Conservation (phyloP, 2,329 filamentous ascomycete genomes). For the Sclerotinia spermophila region DNA sequence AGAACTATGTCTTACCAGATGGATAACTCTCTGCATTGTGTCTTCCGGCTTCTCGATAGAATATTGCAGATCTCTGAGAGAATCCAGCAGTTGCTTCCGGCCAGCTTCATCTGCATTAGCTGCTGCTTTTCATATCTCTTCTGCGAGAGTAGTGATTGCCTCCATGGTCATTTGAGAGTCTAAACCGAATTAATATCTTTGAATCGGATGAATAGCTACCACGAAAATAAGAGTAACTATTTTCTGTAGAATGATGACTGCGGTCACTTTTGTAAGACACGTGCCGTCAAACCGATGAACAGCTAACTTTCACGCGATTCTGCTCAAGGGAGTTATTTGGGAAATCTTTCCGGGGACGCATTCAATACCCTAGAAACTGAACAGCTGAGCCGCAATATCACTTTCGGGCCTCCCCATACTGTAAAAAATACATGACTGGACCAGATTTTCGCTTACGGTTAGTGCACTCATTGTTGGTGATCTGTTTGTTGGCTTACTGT, state of each 20-base stretch:
- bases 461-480: too few relatives aligned
- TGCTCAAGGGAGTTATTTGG: too few relatives aligned
- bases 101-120: neutral
- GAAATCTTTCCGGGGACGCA: too few relatives aligned
- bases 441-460: too few relatives aligned
- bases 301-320: too few relatives aligned
- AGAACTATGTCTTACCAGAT: neutral
- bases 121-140: neutral
- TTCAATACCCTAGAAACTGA: too few relatives aligned
- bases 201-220: neutral
- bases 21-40: constrained; percentile 8
- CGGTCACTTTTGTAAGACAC: too few relatives aligned
- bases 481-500: too few relatives aligned
- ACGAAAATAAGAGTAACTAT: neutral
- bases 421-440: too few relatives aligned
- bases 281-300: too few relatives aligned
- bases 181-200: accelerated
- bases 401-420: too few relatives aligned
- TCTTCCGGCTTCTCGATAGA: constrained; percentile 14
- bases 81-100: neutral
- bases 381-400: too few relatives aligned
- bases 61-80: constrained; percentile 3
- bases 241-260: neutral
- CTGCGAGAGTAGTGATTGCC: neutral
- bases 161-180: neutral